Base-by-base conservation (phyloP, 1,284 basidiomycete genomes). In the Exobasidium cylindrosporum region DNA sequence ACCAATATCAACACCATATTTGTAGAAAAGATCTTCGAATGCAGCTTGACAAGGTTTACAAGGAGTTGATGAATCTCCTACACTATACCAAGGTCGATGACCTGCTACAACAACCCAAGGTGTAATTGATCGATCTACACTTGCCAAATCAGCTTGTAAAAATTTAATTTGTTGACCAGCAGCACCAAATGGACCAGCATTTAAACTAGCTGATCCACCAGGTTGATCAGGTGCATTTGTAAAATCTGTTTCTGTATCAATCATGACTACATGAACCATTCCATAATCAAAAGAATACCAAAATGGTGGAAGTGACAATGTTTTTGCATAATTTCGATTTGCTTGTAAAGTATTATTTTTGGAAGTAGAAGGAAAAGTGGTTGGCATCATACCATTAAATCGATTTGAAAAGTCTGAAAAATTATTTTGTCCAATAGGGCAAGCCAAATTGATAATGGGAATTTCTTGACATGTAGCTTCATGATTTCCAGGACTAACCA, bases 41-140 rank as follows among this genome's bases (percentile, higher is more conserved):
- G 80, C 77, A 21, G 67, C 30, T 62, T 80, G 77, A 66, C 81
- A 74, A 57, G 73, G 64, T 7, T 54, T 66, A 70, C 72, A 80
- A 53, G 63, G 54, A 49, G 63, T 61, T 54, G 58, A 54, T 71
- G 57, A 57, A 13, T 23, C 54, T 10, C 57, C 57, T 7, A 44
- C 52, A 30, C 49, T 50, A 21, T 58, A 58, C 57, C 57, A 58
- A n/a, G 57, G 57, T 3, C 57, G 57, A 61, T 82, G 81, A 21
- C 75, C 79, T 35, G 74, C 66, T 21, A 72, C 80, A 43, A 82
- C 57, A 29, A 82, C 73, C 80, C 80, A 82, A 6, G 81, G 81
- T 1, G 81, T 82, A 59, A 80, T 70, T 17, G 21, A 66, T 31
- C 81, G 70, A 67, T 82, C 76, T 17, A 81, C 79, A 2, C 65